phyloP scores from a whole-genome alignment of 2,329 filamentous ascomycete species.

The Fusarium anthophilum region DNA sequence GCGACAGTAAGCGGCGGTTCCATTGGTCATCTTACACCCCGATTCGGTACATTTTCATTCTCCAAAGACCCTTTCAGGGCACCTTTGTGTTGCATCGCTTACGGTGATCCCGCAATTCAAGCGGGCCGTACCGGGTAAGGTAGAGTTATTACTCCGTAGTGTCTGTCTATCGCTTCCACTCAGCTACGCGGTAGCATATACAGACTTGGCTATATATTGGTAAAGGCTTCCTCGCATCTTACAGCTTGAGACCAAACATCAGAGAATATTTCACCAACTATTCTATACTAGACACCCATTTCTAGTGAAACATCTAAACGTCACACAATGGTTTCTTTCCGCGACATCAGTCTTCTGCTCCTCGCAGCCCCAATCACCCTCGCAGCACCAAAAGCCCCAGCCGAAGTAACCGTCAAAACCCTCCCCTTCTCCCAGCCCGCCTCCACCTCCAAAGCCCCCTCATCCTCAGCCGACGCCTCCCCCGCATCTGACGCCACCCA shows the following conservation, averaged over 20 bases:
- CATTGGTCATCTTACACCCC: background rate
- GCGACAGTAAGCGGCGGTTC: background rate
- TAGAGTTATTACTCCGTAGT: background rate
- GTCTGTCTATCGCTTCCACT: background rate
- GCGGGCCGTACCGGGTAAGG: background rate
- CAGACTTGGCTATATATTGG: fast-evolving
- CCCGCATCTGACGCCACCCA: background rate
- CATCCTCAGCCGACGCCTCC: background rate
- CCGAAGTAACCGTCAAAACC: background rate
- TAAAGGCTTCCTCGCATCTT: fast-evolving
- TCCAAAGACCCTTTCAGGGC: fast-evolving
- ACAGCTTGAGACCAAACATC: background rate
- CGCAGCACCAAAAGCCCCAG: background rate
- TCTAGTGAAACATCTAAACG: no score
- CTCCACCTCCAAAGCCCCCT: no score
- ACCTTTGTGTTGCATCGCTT: background rate
- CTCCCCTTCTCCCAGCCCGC: background rate
- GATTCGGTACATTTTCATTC: fast-evolving
- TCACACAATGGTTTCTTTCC: background rate
- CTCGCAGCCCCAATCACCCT: background rate
- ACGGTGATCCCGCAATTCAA: background rate
- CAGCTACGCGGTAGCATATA: background rate
- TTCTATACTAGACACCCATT: background rate
- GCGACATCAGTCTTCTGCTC: background rate
- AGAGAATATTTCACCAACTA: background rate